Percentiles rank a stretch among this genome's conserved stretches.
Evolutionary conservation across 2,329 filamentous ascomycete genomes (phyloP).

Genomic region (Camptophora hylomeconis): DNA sequence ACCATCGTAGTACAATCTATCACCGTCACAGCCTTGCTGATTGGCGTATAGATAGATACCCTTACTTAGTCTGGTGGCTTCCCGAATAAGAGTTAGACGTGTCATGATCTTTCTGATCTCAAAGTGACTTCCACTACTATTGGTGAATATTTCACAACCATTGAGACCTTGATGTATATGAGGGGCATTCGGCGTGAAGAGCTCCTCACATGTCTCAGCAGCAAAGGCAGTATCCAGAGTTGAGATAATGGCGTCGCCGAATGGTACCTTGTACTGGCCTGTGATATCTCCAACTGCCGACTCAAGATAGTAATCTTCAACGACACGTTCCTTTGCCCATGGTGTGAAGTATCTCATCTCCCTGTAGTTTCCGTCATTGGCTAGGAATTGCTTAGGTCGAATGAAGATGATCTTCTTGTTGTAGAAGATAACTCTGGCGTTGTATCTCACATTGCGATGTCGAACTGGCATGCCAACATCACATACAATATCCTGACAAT

Average conservation of each 20-base stretch:
- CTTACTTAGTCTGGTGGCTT: conserved; percentile 40
- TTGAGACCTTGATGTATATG: conserved; percentile 50
- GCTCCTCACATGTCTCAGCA: conserved; percentile 53
- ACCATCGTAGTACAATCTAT: conserved; percentile 39
- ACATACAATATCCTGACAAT: conserved; percentile 52
- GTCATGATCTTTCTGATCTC: conserved; percentile 54
- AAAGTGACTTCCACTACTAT: conserved; percentile 56
- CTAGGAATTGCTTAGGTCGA: conserved; percentile 57
- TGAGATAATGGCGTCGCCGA: conserved; percentile 56
- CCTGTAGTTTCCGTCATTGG: conserved; percentile 56
- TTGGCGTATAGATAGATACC: conserved; percentile 49
- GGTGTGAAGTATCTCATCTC: conserved; percentile 52
- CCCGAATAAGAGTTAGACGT: conserved; percentile 50
- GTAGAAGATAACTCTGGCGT: conserved; percentile 50
- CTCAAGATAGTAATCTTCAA: conserved; percentile 54
- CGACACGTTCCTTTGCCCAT: conserved; percentile 42
- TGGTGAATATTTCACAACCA: conserved; percentile 61
- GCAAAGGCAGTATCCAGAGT: conserved; percentile 49
- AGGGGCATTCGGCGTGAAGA: conserved; percentile 42
- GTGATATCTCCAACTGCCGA: conserved; percentile 44
- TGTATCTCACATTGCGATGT: conserved; percentile 44
- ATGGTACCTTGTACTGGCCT: conserved; percentile 43
- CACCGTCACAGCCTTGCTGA: conserved; percentile 46
- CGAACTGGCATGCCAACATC: conserved; percentile 27
- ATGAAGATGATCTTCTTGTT: conserved; percentile 59